Evolutionary conservation across 2,329 filamentous ascomycete genomes (phyloP).

Genomic region (Phaeosphaeriaceae sp.): DNA sequence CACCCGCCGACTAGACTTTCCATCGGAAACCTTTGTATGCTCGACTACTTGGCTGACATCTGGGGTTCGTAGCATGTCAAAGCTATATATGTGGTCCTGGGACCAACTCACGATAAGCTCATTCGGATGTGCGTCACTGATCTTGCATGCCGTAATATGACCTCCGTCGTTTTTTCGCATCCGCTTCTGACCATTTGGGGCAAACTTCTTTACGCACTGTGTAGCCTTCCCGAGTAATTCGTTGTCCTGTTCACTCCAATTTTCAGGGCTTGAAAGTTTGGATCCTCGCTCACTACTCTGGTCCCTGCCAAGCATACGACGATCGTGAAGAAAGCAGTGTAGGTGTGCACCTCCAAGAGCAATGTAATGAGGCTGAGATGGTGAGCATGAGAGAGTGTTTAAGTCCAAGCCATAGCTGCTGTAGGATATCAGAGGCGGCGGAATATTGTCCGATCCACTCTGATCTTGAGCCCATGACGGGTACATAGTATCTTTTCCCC

Average conservation of each 20-base stretch:
- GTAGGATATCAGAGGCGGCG: slow-evolving; percentile 71
- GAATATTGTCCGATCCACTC: slow-evolving; percentile 60
- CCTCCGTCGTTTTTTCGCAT: slow-evolving; percentile 63
- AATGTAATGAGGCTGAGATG: slow-evolving; percentile 72
- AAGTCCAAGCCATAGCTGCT: slow-evolving; percentile 67
- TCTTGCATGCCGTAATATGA: slow-evolving; percentile 74
- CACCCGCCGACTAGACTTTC: slow-evolving; percentile 24
- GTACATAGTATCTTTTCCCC: slow-evolving; percentile 31
- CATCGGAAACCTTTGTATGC: slow-evolving; percentile 19
- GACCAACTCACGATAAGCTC: slow-evolving; percentile 74
- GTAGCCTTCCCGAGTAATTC: slow-evolving; percentile 66
- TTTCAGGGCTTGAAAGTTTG: slow-evolving; percentile 50
- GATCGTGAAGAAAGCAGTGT: slow-evolving; percentile 72
- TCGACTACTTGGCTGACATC: slow-evolving; percentile 57
- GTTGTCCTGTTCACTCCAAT: slow-evolving; percentile 55
- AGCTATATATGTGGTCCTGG: slow-evolving; percentile 69
- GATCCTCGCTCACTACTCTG: slow-evolving; percentile 60
- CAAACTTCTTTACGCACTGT: slow-evolving; percentile 70
- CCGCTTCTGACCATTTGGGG: slow-evolving; percentile 63
- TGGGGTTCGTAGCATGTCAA: slow-evolving; percentile 66
- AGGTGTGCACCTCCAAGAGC: slow-evolving; percentile 71
- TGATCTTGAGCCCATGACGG: slow-evolving; percentile 33
- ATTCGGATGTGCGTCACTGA: slow-evolving; percentile 71
- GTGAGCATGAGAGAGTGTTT: slow-evolving; percentile 72
- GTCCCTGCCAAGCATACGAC: slow-evolving; percentile 70